A percentile compares a stretch with the other conserved stretches of the same genome.
phyloP scores from a whole-genome alignment of 768 basidiomycete species.

The Leccinellum rugosiceps region DNA sequence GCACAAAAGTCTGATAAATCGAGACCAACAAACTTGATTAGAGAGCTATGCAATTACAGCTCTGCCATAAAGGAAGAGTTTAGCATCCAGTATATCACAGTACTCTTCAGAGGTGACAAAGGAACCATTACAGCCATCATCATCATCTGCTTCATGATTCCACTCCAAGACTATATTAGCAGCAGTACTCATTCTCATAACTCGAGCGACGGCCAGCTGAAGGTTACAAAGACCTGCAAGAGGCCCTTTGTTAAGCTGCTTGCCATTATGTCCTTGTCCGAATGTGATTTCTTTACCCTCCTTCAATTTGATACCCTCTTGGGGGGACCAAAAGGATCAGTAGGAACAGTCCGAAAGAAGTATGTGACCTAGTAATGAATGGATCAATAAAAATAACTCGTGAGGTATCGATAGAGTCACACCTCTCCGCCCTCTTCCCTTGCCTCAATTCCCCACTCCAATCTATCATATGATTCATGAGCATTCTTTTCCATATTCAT shows the following conservation, averaged over 20 bases:
- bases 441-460: too few species aligned
- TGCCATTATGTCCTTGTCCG: conserved; percentile 1
- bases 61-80: too few species aligned
- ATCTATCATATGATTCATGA: too few species aligned
- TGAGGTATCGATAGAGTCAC: too few species aligned
- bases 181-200: conserved; percentile 3
- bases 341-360: not conserved
- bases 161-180: not conserved
- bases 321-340: not conserved
- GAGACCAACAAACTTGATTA: too few species aligned
- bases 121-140: too few species aligned
- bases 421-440: too few species aligned
- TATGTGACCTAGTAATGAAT: not conserved
- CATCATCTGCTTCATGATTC: not conserved
- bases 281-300: conserved; percentile 5
- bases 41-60: too few species aligned
- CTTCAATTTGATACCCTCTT: not conserved
- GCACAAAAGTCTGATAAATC: too few species aligned
- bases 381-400: not conserved
- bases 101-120: too few species aligned
- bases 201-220: conserved; percentile 2
- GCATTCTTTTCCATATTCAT: too few species aligned
- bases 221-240: not conserved
- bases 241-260: not conserved
- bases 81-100: too few species aligned